Percentiles rank a stretch among this genome's conserved stretches.
phyloP scores from a whole-genome alignment of 2,329 filamentous ascomycete genomes.

The Epichloe brachyelytri region DNA sequence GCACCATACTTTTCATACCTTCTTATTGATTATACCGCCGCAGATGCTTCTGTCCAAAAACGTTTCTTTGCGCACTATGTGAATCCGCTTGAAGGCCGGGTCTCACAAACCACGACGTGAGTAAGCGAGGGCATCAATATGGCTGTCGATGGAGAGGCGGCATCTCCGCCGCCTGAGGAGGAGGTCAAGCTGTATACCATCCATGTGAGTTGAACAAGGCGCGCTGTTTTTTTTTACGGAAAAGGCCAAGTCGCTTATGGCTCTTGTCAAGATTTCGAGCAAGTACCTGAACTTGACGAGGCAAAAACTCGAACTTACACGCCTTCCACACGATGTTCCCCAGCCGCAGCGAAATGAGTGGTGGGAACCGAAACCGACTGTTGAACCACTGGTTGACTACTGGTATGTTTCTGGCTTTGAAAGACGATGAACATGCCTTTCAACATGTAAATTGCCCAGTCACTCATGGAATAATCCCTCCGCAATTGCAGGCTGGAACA shows the following conservation, averaged over 20 bases:
- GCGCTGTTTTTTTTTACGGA: background rate
- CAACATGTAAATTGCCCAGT: too few relatives aligned
- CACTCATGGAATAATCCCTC: background rate
- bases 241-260: background rate
- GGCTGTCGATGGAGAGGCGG: constrained; percentile 9
- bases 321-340: constrained; percentile 46
- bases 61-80: too few relatives aligned
- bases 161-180: constrained; percentile 16
- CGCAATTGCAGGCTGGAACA: constrained; percentile 41
- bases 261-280: constrained; percentile 42
- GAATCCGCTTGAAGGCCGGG: background rate
- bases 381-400: constrained; percentile 53
- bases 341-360: constrained; percentile 35
- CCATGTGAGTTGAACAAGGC: constrained; percentile 32
- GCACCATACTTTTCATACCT: too few relatives aligned
- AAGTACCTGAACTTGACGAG: constrained; percentile 55
- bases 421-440: background rate
- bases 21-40: too few relatives aligned
- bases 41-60: too few relatives aligned
- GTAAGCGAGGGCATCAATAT: background rate
- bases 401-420: constrained; percentile 31
- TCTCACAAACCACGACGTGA: background rate
- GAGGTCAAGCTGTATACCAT: constrained; percentile 43
- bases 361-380: constrained; percentile 46
- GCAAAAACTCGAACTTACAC: constrained; percentile 53